Base-by-base conservation (phyloP, 805 yeast species). In the Saccharomyces cerevisiae region DNA sequence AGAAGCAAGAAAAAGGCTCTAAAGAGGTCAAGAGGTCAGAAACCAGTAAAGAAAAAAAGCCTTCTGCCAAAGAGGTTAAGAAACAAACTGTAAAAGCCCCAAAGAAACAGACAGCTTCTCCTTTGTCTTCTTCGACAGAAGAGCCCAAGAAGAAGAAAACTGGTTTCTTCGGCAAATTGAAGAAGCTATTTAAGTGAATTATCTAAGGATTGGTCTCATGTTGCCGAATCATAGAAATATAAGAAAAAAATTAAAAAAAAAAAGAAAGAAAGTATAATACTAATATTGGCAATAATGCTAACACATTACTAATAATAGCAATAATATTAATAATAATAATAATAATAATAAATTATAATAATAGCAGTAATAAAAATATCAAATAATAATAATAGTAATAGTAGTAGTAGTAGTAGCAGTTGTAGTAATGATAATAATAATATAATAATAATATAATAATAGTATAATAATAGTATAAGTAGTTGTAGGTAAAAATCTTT, bases 81-180 rank as follows among this genome's bases (percentile, higher is more conserved):
- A 26, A 57, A 49, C 27, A 24, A 8, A 41, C 53, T 17, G 28
- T 43, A 24, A 50, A 50, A 27, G 29, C 55, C 22, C 43, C 52
- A 3, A 48, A 53, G n/a, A 46, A 43, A 24, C 46, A 47, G 13
- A 50, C 52, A 21, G 27, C 51, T 8, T 22, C 53, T 32, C 14
- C 56, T 14, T 48, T 54, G 24, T 47, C 50, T 1, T 29, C 26
- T 6, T 46, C 46, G 22, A 43, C 36, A 6, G 54, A 53, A 24
- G 51, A 57, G 22, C 46, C 57, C 24, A 59, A 59, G 52, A 58
- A 61, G 53, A 58, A 60, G 50, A 61, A 60, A 57, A 59, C 56
- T 52, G 63, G 65, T 14, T 52, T 63, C 8, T 59, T 61, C 48
- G 56, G 62, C 28, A 63, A 59, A 48, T 54, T 62, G 21, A 61